A percentile compares a stretch with the other conserved stretches of the same genome.
Evolutionary conservation across 768 basidiomycete genomes (phyloP).

Genomic region (Kwoniella mangroviensis): DNA sequence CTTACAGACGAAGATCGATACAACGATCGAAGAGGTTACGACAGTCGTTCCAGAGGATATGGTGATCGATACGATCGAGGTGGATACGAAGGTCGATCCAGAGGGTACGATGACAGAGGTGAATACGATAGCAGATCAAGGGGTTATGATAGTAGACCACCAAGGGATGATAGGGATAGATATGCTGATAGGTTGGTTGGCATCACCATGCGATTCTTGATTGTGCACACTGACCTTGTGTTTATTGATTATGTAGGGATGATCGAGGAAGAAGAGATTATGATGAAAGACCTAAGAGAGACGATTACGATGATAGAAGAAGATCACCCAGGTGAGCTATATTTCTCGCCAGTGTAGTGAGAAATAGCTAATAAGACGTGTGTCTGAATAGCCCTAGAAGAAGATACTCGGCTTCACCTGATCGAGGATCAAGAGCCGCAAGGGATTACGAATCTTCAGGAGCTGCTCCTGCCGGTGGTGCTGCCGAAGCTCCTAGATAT

Average conservation of each 20-base stretch:
- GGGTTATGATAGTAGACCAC: constrained; percentile 30
- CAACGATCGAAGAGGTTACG: constrained; percentile 25
- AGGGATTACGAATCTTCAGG: constrained; percentile 49
- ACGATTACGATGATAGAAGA: constrained; percentile 42
- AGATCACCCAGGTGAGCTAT: constrained; percentile 49
- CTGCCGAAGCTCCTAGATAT: constrained; percentile 47
- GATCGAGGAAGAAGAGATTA: constrained; percentile 40
- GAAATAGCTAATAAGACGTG: not conserved
- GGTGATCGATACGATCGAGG: constrained; percentile 26
- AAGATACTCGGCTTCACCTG: constrained; percentile 49
- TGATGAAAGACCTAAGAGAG: constrained; percentile 44
- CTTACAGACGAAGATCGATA: constrained; percentile 33
- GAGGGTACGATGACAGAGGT: constrained; percentile 40
- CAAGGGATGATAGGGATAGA: constrained; percentile 33
- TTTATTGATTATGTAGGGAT: constrained; percentile 4
- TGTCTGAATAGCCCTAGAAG: constrained; percentile 33
- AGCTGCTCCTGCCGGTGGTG: constrained; percentile 24
- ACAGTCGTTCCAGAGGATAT: constrained; percentile 21
- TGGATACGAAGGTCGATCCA: constrained; percentile 15
- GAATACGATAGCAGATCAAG: constrained; percentile 20
- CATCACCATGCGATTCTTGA: too few species aligned
- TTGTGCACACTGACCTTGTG: not conserved
- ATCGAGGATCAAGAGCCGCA: constrained; percentile 45
- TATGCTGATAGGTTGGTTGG: constrained; percentile 26
- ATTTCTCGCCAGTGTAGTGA: not conserved